phyloP scores from a whole-genome alignment of 495 filamentous ascomycete species.

The Penicillium canariense region DNA sequence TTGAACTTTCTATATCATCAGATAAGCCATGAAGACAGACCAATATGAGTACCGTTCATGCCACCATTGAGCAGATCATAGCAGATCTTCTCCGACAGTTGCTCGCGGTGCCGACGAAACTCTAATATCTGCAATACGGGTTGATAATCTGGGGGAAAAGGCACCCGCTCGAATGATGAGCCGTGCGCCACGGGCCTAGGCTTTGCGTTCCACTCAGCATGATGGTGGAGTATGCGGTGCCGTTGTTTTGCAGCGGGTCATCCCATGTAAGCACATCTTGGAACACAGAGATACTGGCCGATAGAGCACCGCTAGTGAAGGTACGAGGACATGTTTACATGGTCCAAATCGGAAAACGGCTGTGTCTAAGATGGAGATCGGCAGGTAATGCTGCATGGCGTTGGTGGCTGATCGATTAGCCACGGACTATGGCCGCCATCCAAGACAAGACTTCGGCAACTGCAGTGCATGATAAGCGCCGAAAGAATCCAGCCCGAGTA shows the following conservation, averaged over 20 bases:
- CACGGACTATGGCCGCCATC: no score
- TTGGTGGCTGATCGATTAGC: neutral
- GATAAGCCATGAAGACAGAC: neutral
- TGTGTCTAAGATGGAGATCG: neutral
- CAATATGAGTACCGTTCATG: neutral
- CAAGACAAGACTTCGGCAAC: neutral
- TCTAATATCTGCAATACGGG: neutral
- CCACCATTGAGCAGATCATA: neutral
- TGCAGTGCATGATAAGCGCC: neutral
- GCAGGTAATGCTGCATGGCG: neutral
- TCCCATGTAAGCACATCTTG: neutral
- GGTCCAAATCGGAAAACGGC: neutral
- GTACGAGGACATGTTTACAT: neutral
- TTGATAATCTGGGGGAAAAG: neutral
- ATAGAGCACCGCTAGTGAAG: neutral
- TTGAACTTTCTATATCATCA: constrained; percentile 1
- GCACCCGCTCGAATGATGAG: neutral
- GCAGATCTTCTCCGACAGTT: neutral
- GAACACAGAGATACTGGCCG: neutral
- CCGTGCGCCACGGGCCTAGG: neutral
- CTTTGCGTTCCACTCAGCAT: neutral
- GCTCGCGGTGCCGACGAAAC: neutral
- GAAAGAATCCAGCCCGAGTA: neutral
- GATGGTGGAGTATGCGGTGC: neutral
- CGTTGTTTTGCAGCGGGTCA: no score